A percentile compares a stretch with the other conserved stretches of the same genome.
These are phyloP conservation scores for Jatropha podagrica DNA, from an alignment of 441 rosid species.

Conservation along the genomic window DNA sequence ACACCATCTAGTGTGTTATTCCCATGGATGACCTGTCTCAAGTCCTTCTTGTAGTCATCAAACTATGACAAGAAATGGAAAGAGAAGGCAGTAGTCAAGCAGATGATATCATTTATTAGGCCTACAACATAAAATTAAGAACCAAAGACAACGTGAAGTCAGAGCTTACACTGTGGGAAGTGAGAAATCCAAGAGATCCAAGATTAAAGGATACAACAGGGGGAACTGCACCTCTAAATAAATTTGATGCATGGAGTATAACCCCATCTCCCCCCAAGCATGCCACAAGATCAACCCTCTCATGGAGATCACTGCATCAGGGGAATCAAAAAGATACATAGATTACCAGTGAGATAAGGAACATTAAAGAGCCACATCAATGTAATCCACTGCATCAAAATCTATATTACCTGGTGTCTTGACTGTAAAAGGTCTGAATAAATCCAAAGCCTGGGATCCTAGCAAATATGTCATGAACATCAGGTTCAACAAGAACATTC, in stretches of 20 bases:
- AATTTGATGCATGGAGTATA: conserved; percentile 90
- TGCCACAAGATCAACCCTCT: conserved; percentile 95
- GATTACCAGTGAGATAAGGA: conserved; percentile 15
- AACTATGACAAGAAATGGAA: conserved; percentile 46
- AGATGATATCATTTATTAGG: conserved; percentile 4
- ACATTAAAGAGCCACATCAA: conserved; percentile 16
- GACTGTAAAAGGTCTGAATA: conserved; percentile 95
- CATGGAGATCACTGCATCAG: conserved; percentile 82
- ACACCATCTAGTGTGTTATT: conserved; percentile 84
- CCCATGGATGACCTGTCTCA: conserved; percentile 83
- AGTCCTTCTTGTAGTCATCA: conserved; percentile 77
- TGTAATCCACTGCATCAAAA: conserved; percentile 3
- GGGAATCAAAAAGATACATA: conserved; percentile 16
- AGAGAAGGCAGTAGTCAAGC: conserved; percentile 21
- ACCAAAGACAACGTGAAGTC: conserved; percentile 13
- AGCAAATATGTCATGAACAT: conserved; percentile 94
- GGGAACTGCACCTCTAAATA: conserved; percentile 90
- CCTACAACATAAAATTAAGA: conserved; percentile 16
- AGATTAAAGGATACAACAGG: conserved; percentile 97
- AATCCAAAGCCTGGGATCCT: conserved; percentile 98
- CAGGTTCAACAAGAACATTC: conserved; percentile 98
- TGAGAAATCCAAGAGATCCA: conserved; percentile 97
- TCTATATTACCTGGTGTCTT: conserved; percentile 78
- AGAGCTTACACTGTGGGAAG: conserved; percentile 80
- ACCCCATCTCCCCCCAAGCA: conserved; percentile 99